Conservation (phyloP, 345 rosid genomes). For the Psidium friedrichsthalianum region DNA sequence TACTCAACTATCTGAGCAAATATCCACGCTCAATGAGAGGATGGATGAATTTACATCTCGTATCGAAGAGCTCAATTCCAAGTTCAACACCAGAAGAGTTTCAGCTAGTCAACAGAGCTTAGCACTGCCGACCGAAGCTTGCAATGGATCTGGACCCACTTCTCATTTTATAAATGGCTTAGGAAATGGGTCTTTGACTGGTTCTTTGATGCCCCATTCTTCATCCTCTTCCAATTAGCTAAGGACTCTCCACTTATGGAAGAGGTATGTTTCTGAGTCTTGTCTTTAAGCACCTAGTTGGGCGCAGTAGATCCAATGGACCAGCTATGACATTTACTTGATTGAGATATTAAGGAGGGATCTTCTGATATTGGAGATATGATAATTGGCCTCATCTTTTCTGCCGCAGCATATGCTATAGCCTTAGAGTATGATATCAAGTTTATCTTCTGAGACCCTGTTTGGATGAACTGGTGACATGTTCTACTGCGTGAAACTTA, state of each 20-base stretch:
- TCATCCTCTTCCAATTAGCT: constrained; percentile 77
- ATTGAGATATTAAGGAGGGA: neutral
- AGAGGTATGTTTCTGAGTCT: constrained; percentile 44
- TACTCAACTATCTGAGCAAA: constrained; percentile 91
- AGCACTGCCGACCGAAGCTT: constrained; percentile 59
- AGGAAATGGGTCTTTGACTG: constrained; percentile 45
- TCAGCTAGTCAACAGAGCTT: constrained; percentile 74
- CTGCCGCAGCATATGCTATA: neutral
- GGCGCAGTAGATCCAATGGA: neutral
- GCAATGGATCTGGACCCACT: constrained; percentile 67
- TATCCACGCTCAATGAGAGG: constrained; percentile 88
- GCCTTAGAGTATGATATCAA: neutral
- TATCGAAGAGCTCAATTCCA: constrained; percentile 76
- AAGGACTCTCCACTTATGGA: constrained; percentile 81
- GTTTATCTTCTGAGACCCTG: neutral
- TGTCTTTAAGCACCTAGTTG: neutral
- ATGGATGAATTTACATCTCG: constrained; percentile 89
- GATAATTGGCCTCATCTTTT: neutral
- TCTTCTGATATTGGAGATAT: neutral
- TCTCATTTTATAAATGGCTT: constrained; percentile 43
- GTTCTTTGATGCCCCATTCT: constrained; percentile 50
- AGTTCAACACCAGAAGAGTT: constrained; percentile 39
- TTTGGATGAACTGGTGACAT: neutral
- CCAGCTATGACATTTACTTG: neutral
- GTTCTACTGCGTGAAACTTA: neutral